Evolutionary conservation across 441 rosid species (phyloP), one percentile per base, ranked within the genome.

Genomic region (Mallotus japonicus): DNA sequence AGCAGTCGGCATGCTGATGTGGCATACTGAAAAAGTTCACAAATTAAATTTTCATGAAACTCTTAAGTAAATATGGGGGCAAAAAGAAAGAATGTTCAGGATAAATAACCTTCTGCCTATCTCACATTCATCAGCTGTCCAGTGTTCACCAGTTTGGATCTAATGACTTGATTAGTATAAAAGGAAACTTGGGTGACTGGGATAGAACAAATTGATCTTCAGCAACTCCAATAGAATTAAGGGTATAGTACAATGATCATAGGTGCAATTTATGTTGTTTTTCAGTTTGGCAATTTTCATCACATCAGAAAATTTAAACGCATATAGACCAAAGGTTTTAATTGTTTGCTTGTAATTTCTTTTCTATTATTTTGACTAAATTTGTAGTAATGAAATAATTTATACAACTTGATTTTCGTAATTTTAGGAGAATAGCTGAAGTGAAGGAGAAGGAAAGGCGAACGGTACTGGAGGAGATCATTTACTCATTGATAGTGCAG

Each of bases 401-500:
- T 37, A 47, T 42, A 13, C 22, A 13, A 20, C 63, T 24, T 2
- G 8, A 3, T 57, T 11, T 34, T 15, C 49, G 42, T 53, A 76
- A 49, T 67, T 77, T 75, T 67, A 92, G 99, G 96, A 85, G 97
- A 71, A 94, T 92, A 77, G 88, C 90, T 68, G 94, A 92, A 82
- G 94, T 92, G 74, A 89, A 75, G 76, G 97, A 89, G 70, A 92
- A 90, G 75, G 97, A 90, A 47, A 86, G 84, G 73, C 83, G 64
- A 8, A 90, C 81, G 70, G 79, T 89, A 6, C 55, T 92, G 76
- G 95, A 88, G 50, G 99, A 92, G 78, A 92, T 94, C 65, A 83
- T 90, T 65, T 94, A 94, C 87, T 92, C 91, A 80, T 76, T 90
- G 86, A 86, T 94, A 62, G 90, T 92, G 40, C 95, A 88, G 51